Percentiles rank a stretch among this genome's conserved stretches.
phyloP scores from a whole-genome alignment of 768 basidiomycete species.

The Termitomyces sp. region DNA sequence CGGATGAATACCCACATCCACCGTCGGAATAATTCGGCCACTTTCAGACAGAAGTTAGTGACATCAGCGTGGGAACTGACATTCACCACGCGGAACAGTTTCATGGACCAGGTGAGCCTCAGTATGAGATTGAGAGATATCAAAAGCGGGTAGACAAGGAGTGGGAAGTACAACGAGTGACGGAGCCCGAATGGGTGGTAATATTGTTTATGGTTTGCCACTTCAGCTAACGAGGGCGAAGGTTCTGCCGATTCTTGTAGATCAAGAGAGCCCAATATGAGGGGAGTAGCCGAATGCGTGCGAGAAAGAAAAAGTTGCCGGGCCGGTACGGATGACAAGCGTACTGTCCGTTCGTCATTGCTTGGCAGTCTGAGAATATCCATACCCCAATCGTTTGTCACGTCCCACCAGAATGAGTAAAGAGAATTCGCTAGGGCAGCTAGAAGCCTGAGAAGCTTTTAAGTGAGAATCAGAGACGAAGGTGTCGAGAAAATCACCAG shows the following conservation, averaged over 20 bases:
- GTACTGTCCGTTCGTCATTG: constrained; percentile 23
- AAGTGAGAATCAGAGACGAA: background rate
- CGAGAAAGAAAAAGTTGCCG: constrained; percentile 42
- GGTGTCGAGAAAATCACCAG: constrained; percentile 48
- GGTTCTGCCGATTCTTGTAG: constrained; percentile 1
- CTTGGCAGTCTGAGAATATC: constrained; percentile 50
- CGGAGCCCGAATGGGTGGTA: constrained; percentile 72
- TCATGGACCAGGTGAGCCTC: constrained; percentile 91
- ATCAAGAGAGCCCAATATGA: constrained; percentile 14
- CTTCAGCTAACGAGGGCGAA: constrained; percentile 3
- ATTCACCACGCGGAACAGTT: constrained; percentile 83
- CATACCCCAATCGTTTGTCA: constrained; percentile 97
- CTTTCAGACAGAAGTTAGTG: constrained; percentile 86
- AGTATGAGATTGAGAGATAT: constrained; percentile 82
- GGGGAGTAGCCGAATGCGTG: constrained; percentile 34
- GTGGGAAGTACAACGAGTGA: constrained; percentile 67
- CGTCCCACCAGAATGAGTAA: constrained; percentile 99
- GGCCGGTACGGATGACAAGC: constrained; percentile 34
- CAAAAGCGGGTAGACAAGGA: constrained; percentile 78
- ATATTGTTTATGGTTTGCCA: constrained; percentile 16
- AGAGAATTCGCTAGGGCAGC: constrained; percentile 83
- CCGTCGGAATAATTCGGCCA: constrained; percentile 81
- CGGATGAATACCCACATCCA: constrained; percentile 99
- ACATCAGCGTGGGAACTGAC: constrained; percentile 70
- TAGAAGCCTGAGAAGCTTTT: constrained; percentile 55